A percentile compares a stretch with the other conserved stretches of the same genome.
phyloP scores from a whole-genome alignment of 2,329 filamentous ascomycete species.

The Teratosphaeria nubilosa region DNA sequence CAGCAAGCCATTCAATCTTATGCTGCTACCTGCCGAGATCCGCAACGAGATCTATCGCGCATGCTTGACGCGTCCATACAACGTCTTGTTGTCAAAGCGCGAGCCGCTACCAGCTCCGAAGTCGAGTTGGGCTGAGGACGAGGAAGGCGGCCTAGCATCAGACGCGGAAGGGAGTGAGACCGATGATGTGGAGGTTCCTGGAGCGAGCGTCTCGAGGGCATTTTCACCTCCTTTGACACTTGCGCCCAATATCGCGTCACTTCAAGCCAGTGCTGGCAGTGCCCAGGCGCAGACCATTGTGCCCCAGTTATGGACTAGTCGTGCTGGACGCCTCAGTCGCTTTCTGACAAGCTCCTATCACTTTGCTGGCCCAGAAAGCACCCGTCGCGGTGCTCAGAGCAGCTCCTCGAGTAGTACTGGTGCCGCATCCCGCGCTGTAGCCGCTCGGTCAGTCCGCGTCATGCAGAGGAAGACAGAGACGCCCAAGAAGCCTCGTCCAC shows the following conservation, averaged over 20 bases:
- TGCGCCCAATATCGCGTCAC: not conserved
- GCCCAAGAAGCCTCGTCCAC: conserved; percentile 9
- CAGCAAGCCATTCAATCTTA: conserved; percentile 26
- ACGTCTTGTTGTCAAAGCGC: conserved; percentile 21
- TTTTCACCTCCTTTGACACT: not conserved
- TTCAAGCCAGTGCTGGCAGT: not conserved
- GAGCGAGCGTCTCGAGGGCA: not conserved
- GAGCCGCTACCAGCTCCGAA: conserved; percentile 7
- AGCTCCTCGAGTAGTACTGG: not conserved
- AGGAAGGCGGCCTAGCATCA: not conserved
- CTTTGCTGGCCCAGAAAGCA: not conserved
- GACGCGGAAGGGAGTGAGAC: not conserved
- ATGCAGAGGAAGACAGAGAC: not conserved
- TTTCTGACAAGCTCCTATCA: not conserved
- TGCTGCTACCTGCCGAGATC: conserved; percentile 38
- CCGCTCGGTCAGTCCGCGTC: not conserved
- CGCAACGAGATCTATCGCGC: conserved; percentile 35
- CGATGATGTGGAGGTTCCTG: not conserved
- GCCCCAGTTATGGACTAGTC: not conserved
- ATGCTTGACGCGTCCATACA: conserved; percentile 23
- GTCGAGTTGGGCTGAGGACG: not conserved
- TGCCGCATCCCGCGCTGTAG: not conserved
- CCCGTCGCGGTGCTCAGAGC: not conserved
- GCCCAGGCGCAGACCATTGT: not conserved
- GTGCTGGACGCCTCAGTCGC: not conserved